phyloP scores from a whole-genome alignment of 495 filamentous ascomycete genomes.

The Cercophora sp. region DNA sequence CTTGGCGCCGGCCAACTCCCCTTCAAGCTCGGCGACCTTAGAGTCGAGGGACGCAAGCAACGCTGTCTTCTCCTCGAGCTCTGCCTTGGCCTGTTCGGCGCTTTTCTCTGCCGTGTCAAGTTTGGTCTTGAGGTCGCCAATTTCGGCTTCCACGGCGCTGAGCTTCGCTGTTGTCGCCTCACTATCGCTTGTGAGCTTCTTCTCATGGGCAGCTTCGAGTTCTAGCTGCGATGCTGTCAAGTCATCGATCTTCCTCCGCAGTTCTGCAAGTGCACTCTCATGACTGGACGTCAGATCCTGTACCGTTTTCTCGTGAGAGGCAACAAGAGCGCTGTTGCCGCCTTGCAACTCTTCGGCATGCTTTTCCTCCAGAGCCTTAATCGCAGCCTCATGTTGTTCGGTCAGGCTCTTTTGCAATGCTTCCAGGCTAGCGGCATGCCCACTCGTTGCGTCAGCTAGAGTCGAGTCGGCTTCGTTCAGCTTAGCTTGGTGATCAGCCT shows the following conservation, averaged over 20 bases:
- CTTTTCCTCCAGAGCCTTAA: slow-evolving; percentile 38
- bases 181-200: slow-evolving; percentile 25
- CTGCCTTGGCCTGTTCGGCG: slow-evolving; percentile 37
- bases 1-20: slow-evolving; percentile 34
- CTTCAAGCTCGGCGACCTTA: slow-evolving; percentile 34
- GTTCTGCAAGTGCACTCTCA: slow-evolving; percentile 31
- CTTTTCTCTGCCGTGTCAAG: slow-evolving; percentile 30
- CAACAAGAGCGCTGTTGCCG: slow-evolving; percentile 26
- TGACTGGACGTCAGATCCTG: slow-evolving; percentile 40
- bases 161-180: slow-evolving; percentile 33
- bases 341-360: slow-evolving; percentile 39
- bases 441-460: slow-evolving; percentile 31
- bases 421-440: slow-evolving; percentile 39
- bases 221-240: slow-evolving; percentile 29
- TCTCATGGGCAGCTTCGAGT: slow-evolving; percentile 28
- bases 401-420: slow-evolving; percentile 37
- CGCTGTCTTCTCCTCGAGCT: slow-evolving; percentile 28
- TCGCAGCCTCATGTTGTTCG: slow-evolving; percentile 36
- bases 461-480: slow-evolving; percentile 31
- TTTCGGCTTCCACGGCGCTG: slow-evolving; percentile 36
- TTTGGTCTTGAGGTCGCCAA: slow-evolving; percentile 38
- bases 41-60: slow-evolving; percentile 33
- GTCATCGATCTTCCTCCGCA: slow-evolving; percentile 44
- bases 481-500: slow-evolving; percentile 36
- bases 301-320: slow-evolving; percentile 35